Conservation (phyloP, 345 rosid genomes). For the Corchorus capsularis region DNA sequence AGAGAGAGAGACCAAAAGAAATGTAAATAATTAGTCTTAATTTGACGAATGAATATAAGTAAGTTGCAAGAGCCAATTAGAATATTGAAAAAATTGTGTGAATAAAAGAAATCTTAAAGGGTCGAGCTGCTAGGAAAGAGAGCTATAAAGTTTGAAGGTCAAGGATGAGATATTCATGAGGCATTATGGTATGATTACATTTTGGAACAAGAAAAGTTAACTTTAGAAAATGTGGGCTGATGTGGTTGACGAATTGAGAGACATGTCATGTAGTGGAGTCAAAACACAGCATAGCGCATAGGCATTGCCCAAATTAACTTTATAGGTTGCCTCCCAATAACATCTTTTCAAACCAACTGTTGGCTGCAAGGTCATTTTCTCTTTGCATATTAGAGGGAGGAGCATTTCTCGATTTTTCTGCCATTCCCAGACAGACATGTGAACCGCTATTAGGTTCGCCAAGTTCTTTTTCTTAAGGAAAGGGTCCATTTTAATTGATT, state of each 20-base stretch:
- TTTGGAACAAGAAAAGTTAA: background rate
- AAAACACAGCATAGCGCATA: background rate
- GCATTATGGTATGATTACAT: background rate
- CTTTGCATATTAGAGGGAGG: background rate
- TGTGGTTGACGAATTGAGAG: background rate
- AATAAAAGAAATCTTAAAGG: background rate
- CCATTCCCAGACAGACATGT: background rate
- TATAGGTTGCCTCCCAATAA: constrained; percentile 3
- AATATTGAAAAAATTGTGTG: too few relatives aligned
- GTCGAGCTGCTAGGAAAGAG: background rate
- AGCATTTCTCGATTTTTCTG: background rate
- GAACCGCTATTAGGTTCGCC: background rate
- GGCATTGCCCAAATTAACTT: background rate
- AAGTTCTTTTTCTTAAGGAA: background rate
- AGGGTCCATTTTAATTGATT: background rate
- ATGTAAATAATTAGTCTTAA: too few relatives aligned
- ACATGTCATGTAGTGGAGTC: constrained; percentile 7
- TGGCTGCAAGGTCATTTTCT: background rate
- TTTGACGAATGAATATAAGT: too few relatives aligned
- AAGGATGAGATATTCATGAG: background rate
- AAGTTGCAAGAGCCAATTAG: too few relatives aligned
- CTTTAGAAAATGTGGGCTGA: background rate
- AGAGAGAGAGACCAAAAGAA: too few relatives aligned
- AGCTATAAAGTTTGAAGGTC: background rate
- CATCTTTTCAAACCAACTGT: background rate